Percentiles rank a stretch among this genome's conserved stretches.
Evolutionary conservation across 2,329 filamentous ascomycete species (phyloP).

Genomic region (Zymoseptoria crescenta): DNA sequence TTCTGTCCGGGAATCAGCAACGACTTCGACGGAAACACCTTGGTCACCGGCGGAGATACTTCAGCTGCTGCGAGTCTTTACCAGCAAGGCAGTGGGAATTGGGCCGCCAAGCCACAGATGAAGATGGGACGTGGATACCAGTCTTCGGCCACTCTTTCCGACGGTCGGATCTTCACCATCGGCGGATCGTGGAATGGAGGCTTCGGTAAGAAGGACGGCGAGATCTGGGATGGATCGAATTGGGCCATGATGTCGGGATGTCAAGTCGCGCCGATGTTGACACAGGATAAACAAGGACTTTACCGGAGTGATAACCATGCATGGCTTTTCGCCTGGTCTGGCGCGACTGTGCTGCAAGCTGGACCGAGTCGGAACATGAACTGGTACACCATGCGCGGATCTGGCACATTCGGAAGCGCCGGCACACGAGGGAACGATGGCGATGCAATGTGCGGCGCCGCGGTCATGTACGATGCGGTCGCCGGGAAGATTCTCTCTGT

Average conservation of each 20-base stretch:
- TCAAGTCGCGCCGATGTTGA: conserved; percentile 29
- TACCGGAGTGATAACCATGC: conserved; percentile 46
- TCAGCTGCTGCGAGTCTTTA: conserved; percentile 45
- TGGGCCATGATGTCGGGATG: conserved; percentile 44
- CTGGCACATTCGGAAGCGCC: conserved; percentile 36
- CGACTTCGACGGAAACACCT: conserved; percentile 42
- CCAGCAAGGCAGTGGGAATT: conserved; percentile 32
- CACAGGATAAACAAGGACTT: conserved; percentile 34
- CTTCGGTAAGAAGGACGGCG: conserved; percentile 43
- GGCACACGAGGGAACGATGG: conserved; percentile 39
- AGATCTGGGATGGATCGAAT: conserved; percentile 44
- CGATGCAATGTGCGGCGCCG: conserved; percentile 50
- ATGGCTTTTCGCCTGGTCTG: conserved; percentile 45
- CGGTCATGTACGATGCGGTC: conserved; percentile 47
- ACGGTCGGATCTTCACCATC: conserved; percentile 39
- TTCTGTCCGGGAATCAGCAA: conserved; percentile 50
- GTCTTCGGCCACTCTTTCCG: conserved; percentile 41
- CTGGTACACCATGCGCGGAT: conserved; percentile 46
- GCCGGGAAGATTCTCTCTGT: conserved; percentile 50
- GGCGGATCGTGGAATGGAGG: conserved; percentile 40
- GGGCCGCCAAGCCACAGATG: conserved; percentile 38
- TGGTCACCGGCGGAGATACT: conserved; percentile 49
- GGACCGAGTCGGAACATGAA: conserved; percentile 49
- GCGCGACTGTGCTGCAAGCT: conserved; percentile 42
- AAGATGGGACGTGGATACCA: conserved; percentile 47